Conservation (phyloP, 1,284 basidiomycete genomes). For the Trichosporon sp. region DNA sequence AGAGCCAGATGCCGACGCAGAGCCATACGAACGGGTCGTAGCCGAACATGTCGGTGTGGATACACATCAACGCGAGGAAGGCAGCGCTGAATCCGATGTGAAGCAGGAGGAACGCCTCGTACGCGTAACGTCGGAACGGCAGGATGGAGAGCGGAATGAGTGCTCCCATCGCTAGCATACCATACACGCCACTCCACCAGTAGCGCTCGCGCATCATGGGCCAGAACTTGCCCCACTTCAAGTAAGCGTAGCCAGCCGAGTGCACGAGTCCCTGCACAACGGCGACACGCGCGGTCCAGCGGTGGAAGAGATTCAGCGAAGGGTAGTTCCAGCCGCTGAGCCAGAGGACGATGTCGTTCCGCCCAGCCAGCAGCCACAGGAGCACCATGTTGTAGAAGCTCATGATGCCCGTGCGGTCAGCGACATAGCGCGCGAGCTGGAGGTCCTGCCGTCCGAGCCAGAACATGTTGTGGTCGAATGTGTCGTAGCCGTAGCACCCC, state of each 20-base stretch:
- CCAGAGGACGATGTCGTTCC: conserved; percentile 47
- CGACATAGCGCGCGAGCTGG: conserved; percentile 37
- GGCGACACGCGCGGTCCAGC: conserved; percentile 39
- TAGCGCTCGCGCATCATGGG: conserved; percentile 1
- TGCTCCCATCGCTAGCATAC: conserved; percentile 33
- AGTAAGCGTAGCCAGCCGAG: conserved; percentile 25
- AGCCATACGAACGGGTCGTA: conserved; percentile 38
- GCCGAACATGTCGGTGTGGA: conserved; percentile 37
- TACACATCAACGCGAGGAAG: conserved; percentile 35
- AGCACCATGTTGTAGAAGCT: conserved; percentile 42
- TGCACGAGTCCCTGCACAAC: conserved; percentile 40
- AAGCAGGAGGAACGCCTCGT: conserved; percentile 42
- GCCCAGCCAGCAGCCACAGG: conserved; percentile 38
- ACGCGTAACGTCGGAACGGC: conserved; percentile 32
- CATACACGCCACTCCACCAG: conserved; percentile 28
- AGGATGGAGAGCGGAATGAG: conserved; percentile 36
- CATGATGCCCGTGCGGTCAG: conserved; percentile 43
- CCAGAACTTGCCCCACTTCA: conserved; percentile 18
- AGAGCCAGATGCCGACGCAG: conserved; percentile 39
- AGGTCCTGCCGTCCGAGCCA: conserved; percentile 22
- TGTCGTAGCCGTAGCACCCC: conserved; percentile 60
- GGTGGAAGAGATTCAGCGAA: conserved; percentile 43
- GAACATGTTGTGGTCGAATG: conserved; percentile 57
- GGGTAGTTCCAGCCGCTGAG: conserved; percentile 43
- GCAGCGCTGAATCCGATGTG: conserved; percentile 43